Evolutionary conservation across 2,329 filamentous ascomycete species (phyloP), one percentile per base, ranked within the genome.

Genomic region (Diaporthe ilicicola): DNA sequence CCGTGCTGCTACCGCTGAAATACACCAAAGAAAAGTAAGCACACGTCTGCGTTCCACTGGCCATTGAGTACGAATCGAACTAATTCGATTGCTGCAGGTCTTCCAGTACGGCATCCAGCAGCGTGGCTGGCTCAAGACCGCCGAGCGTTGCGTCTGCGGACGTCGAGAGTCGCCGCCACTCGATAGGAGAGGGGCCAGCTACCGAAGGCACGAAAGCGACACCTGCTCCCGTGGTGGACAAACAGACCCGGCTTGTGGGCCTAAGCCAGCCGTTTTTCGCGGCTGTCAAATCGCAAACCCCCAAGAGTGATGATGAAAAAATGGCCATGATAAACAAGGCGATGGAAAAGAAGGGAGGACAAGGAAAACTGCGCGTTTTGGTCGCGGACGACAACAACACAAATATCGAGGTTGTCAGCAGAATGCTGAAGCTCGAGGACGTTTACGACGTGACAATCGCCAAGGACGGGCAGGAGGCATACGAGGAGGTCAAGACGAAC

Each of bases 381-480:
- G 94, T 98, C 15, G 95, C 95, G 0, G 95, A 98, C 73, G 84
- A 88, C 77, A 89, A 87, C 78, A 84, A 83, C 34, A 88, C 87
- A 74, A 89, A 91, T 72, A 85, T 90, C 70, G 85, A 90, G 73
- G 86, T 88, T 0, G 85, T 88, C 39, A 87, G 89, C 76, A 84
- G 87, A 66, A 90, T 92, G 88, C 83, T 92, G 34, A 94, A 94
- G 79, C 86, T 94, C 0, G 93, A 94, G 77, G 91, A 92, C 42
- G 88, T 94, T n/a, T 93, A 92, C 79, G 93, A 97, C 78, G 94
- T 97, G 19, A 95, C 93, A 0, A 92, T 97, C 64, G 95, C 94
- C 66, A 93, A 94, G 78, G 92, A 94, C 76, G 93, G 92, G 0
- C 93, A 97, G 80, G 93, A 97, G 81, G 95, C 95, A 0, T 93